phyloP scores from a whole-genome alignment of 331 rosid species.

The Rhamnella rubrinervis region DNA sequence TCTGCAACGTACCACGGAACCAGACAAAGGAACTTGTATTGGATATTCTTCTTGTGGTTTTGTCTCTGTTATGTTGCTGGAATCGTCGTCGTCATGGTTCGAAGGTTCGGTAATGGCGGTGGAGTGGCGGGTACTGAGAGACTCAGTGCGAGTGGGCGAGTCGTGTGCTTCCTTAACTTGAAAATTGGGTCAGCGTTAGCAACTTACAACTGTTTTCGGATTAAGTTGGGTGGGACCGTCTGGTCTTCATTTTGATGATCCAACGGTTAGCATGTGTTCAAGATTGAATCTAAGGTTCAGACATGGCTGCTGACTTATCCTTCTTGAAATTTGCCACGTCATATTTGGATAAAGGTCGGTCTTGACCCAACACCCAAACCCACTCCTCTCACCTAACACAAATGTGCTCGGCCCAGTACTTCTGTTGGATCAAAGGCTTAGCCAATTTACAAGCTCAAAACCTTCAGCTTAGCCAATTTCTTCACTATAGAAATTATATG shows the following conservation, averaged over 20 bases:
- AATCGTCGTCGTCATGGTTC: background rate
- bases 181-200: background rate
- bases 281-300: background rate
- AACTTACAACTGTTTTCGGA: background rate
- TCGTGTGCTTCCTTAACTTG: background rate
- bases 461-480: too few relatives aligned
- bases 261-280: background rate
- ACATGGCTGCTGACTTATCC: background rate
- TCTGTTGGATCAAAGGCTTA: too few relatives aligned
- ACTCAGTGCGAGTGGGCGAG: too few relatives aligned
- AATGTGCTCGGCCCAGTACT: too few relatives aligned
- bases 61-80: background rate
- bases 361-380: too few relatives aligned
- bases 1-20: background rate
- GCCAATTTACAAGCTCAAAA: too few relatives aligned
- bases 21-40: background rate
- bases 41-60: background rate
- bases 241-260: background rate
- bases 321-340: too few relatives aligned
- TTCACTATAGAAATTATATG: too few relatives aligned
- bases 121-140: background rate
- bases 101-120: background rate
- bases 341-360: too few relatives aligned
- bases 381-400: too few relatives aligned
- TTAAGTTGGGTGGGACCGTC: background rate